A percentile compares a stretch with the other conserved stretches of the same genome.
phyloP scores from a whole-genome alignment of 2,329 filamentous ascomycete species.

The Chrysosphaeria jannelii region DNA sequence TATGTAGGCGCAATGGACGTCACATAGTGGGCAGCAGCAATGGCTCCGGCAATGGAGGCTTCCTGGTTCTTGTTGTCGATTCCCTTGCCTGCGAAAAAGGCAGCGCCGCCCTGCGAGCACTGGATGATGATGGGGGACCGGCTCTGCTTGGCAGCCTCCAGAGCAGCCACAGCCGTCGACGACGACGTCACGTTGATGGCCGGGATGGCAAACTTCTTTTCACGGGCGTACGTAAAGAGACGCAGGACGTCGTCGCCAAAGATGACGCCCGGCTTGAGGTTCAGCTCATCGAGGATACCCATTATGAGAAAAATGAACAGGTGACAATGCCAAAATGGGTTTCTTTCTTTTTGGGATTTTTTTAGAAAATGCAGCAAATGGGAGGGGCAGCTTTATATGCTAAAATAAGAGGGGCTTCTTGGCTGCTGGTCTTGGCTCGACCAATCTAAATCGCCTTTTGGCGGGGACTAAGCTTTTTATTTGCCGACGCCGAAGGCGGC shows the following conservation, averaged over 20 bases:
- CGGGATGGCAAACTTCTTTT: slow-evolving; percentile 69
- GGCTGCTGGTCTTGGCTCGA: too few species aligned
- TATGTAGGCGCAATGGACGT: slow-evolving; percentile 65
- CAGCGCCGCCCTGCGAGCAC: slow-evolving; percentile 74
- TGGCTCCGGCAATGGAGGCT: slow-evolving; percentile 62
- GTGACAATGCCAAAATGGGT: background rate
- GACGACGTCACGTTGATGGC: slow-evolving; percentile 87
- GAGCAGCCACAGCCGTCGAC: slow-evolving; percentile 25
- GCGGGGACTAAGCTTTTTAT: too few species aligned
- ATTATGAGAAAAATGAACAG: slow-evolving; percentile 5
- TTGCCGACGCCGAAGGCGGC: too few species aligned
- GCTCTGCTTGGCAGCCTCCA: slow-evolving; percentile 81
- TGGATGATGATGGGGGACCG: slow-evolving; percentile 86
- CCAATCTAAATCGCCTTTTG: too few species aligned
- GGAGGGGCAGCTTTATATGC: too few species aligned
- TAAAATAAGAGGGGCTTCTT: too few species aligned
- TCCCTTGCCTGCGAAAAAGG: slow-evolving; percentile 80
- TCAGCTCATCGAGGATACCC: slow-evolving; percentile 12
- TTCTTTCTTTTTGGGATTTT: slow-evolving; percentile 1
- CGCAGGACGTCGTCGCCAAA: slow-evolving; percentile 21
- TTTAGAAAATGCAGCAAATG: slow-evolving; percentile 1
- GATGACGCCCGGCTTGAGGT: slow-evolving; percentile 22
- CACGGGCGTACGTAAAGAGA: slow-evolving; percentile 72
- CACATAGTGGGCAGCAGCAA: slow-evolving; percentile 84
- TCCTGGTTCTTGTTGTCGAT: slow-evolving; percentile 56